Evolutionary conservation across 305 asterid genomes (phyloP), one percentile per base, ranked within the genome.

Genomic region (Fraxinus nigra): DNA sequence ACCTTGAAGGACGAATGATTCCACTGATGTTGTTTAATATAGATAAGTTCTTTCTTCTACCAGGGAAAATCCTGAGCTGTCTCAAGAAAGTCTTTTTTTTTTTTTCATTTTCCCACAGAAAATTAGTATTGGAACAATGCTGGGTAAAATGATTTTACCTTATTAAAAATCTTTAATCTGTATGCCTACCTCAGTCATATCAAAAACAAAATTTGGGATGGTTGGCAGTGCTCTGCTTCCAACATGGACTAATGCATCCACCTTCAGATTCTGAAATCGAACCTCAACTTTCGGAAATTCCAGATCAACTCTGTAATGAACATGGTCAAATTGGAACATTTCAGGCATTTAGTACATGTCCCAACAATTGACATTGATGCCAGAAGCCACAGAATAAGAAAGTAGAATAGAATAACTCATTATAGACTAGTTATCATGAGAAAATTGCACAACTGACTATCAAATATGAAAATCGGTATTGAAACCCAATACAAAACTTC

Each of bases 161-260:
- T 38, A 51, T 76, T 24, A 8, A 30, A 81, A 67, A 40, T 72
- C 30, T 72, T 26, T 56, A 75, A 72, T 72, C 72, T 16, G 65
- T 28, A 35, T 28, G 65, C 77, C 65, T 83, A 92, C 97, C 97
- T 92, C 97, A 40, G 92, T 80, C 97, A 87, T 91, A 83, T 91
- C 94, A 72, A 88, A 88, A 56, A 92, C 78, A 65, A 90, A 92
- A 90, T 92, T 92, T 77, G 97, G 94, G 34, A 92, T 88, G 38
- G 97, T 92, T 54, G 97, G 97, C 89, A 92, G 82, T 48, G 97
- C 97, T 85, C 95, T 90, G 84, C 89, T 88, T 63, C 97, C 97
- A 78, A 90, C 90, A 82, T 92, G 93, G 79, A 91, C 93, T 78
- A 76, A 88, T 80, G 95, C 93, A 78, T 89, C 94, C 82, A 89